Base-by-base conservation (phyloP, 257 asterid species). In the Nicotiana undulata region DNA sequence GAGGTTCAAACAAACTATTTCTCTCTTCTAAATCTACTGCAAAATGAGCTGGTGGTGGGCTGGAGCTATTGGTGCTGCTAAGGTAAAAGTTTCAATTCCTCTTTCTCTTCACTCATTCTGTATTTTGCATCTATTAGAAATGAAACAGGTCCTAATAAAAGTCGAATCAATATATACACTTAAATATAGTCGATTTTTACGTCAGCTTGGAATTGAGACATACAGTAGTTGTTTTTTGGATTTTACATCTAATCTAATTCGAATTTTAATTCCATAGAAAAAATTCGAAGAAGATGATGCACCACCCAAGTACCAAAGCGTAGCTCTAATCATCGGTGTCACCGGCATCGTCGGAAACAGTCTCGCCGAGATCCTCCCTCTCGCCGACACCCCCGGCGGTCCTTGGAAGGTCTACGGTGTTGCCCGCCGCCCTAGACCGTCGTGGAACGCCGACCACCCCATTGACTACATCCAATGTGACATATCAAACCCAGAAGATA, bases 331-430 rank as follows among this genome's bases (percentile, higher is more conserved):
- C 12, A 56, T 95, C 26, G 99, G 98, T n/a, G 99, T 92, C 7
- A 92, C 98, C 10, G 98, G 97, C 51, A 91, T 95, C 84, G 98
- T 95, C 1, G 98, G 99, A 78, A 93, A 91, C 86, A 95, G 98
- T 85, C 89, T 95, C 66, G 93, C 98, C 63, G 97, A 93, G 96
- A 95, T 95, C 83, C 94, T 95, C 31, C 98, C 99, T 31, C 98
- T 93, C 66, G 78, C 98, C 77, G 97, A 93, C 86, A 95, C 99
- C 10, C 98, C 99, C 12, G 97, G 99, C 32, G 97, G 99, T 56
- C 99, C 97, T 0, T 95, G 98, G 97, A 95, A 93, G 90, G 98
- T 95, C 18, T 93, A 95, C 79, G 99, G 99, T 6, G 85, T 93
- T 37, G 97, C 97, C 2, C 97, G 97, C 85, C 97, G 98, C 65